A percentile compares a stretch with the other conserved stretches of the same genome.
phyloP scores from a whole-genome alignment of 2,329 filamentous ascomycete species.

The Verruconis gallopava region DNA sequence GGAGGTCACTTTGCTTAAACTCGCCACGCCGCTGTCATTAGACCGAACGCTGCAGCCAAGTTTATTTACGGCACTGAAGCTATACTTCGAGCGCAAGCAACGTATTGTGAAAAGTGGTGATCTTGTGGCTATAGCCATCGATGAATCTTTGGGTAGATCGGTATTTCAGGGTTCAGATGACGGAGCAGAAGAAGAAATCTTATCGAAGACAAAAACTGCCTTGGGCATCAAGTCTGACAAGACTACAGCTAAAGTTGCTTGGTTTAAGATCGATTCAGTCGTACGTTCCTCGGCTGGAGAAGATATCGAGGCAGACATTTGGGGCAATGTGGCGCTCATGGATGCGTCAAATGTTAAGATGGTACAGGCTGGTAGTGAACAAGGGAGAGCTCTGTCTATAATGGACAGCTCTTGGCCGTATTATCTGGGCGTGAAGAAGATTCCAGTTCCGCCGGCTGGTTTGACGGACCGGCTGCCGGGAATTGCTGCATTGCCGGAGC shows the following conservation, averaged over 20 bases:
- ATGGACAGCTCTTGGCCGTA: conserved; percentile 75
- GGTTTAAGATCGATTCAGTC: conserved; percentile 83
- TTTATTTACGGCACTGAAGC: conserved; percentile 74
- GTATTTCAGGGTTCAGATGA: conserved; percentile 57
- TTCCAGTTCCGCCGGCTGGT: conserved; percentile 18
- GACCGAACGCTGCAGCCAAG: conserved; percentile 76
- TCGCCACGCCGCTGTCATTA: conserved; percentile 78
- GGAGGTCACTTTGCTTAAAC: conserved; percentile 78
- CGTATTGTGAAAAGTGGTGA: conserved; percentile 79
- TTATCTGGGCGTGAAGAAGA: conserved; percentile 65
- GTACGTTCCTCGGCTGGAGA: conserved; percentile 37
- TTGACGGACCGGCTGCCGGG: conserved; percentile 1
- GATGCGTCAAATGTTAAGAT: conserved; percentile 80
- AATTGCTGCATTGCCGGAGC: conserved; percentile 26
- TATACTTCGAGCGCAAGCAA: conserved; percentile 71
- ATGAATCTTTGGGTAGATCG: conserved; percentile 69
- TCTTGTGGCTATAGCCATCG: conserved; percentile 76
- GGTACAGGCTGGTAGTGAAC: conserved; percentile 80
- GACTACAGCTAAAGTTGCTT: conserved; percentile 48
- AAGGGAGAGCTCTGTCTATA: conserved; percentile 64
- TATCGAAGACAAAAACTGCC: conserved; percentile 28
- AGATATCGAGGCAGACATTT: conserved; percentile 55
- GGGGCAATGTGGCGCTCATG: conserved; percentile 77
- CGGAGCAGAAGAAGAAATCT: conserved; percentile 57
- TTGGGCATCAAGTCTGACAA: conserved; percentile 23